Percentiles rank a stretch among this genome's conserved stretches.
phyloP scores from a whole-genome alignment of 2,329 filamentous ascomycete genomes.

The Lizonia empirigonia region DNA sequence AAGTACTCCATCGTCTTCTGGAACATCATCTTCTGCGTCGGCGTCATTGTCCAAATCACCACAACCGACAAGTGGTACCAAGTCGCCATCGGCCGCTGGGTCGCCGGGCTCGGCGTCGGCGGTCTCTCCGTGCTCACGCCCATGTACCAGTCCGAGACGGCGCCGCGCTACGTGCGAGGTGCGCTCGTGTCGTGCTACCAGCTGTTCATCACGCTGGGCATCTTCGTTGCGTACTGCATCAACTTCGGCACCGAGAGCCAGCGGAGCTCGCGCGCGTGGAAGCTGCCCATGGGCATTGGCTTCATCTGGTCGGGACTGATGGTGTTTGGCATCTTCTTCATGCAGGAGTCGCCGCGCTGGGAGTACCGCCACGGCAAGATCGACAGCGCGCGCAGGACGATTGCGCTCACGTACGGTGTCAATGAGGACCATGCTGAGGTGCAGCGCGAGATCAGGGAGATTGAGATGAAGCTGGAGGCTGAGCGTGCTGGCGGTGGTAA shows the following conservation, averaged over 20 bases:
- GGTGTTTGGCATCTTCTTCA: conserved; percentile 59
- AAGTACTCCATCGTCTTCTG: conserved; percentile 66
- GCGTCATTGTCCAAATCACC: conserved; percentile 69
- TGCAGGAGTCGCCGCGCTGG: conserved; percentile 64
- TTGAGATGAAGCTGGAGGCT: conserved; percentile 61
- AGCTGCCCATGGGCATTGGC: conserved; percentile 66
- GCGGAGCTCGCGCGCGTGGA: conserved; percentile 61
- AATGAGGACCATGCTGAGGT: conserved; percentile 61
- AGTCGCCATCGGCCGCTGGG: conserved; percentile 66
- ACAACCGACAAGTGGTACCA: conserved; percentile 65
- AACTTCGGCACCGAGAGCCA: conserved; percentile 65
- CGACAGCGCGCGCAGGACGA: conserved; percentile 57
- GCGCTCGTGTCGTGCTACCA: conserved; percentile 69
- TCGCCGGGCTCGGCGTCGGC: conserved; percentile 71
- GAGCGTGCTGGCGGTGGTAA: conserved; percentile 51
- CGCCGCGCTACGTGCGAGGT: conserved; percentile 68
- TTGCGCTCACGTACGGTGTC: conserved; percentile 62
- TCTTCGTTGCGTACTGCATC: conserved; percentile 58
- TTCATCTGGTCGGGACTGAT: conserved; percentile 63
- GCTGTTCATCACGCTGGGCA: conserved; percentile 71
- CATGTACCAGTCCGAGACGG: conserved; percentile 71
- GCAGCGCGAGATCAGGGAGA: conserved; percentile 59
- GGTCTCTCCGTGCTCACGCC: conserved; percentile 63
- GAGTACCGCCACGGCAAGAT: conserved; percentile 62
- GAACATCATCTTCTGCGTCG: conserved; percentile 67